Evolutionary conservation across 2,329 filamentous ascomycete species (phyloP).

Genomic region (Amauroascus verrucosus): DNA sequence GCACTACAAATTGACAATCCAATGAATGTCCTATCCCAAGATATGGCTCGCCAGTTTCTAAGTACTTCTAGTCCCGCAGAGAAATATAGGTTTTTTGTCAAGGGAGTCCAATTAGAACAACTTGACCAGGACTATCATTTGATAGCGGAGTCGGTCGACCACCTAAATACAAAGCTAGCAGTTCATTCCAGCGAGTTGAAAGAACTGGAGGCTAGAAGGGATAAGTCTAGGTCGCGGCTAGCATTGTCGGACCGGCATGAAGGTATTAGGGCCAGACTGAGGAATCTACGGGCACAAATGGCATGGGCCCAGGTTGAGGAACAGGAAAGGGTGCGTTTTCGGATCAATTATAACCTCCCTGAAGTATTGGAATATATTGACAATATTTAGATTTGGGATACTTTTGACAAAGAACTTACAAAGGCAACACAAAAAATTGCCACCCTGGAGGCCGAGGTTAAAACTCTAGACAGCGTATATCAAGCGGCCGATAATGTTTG

Average conservation of each 20-base stretch:
- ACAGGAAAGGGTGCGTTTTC: slow-evolving; percentile 48
- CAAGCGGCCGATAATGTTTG: slow-evolving; percentile 31
- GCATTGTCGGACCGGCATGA: slow-evolving; percentile 57
- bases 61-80: slow-evolving; percentile 69
- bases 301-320: slow-evolving; percentile 83
- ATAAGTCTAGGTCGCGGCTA: slow-evolving; percentile 55
- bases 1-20: slow-evolving; percentile 93
- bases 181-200: slow-evolving; percentile 54
- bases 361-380: background rate
- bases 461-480: slow-evolving; percentile 39
- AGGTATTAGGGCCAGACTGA: slow-evolving; percentile 51
- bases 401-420: slow-evolving; percentile 29
- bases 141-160: slow-evolving; percentile 67
- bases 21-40: slow-evolving; percentile 89
- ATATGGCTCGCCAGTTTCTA: slow-evolving; percentile 86
- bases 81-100: slow-evolving; percentile 95
- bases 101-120: slow-evolving; percentile 85
- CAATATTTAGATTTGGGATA: slow-evolving; percentile 25
- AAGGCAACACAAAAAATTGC: slow-evolving; percentile 41
- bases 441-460: slow-evolving; percentile 35
- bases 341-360: background rate
- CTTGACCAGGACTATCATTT: slow-evolving; percentile 84
- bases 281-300: slow-evolving; percentile 53
- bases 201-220: slow-evolving; percentile 46
- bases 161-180: slow-evolving; percentile 54